Evolutionary conservation across 2,329 filamentous ascomycete genomes (phyloP).

Genomic region (Paramyrothecium sp.): DNA sequence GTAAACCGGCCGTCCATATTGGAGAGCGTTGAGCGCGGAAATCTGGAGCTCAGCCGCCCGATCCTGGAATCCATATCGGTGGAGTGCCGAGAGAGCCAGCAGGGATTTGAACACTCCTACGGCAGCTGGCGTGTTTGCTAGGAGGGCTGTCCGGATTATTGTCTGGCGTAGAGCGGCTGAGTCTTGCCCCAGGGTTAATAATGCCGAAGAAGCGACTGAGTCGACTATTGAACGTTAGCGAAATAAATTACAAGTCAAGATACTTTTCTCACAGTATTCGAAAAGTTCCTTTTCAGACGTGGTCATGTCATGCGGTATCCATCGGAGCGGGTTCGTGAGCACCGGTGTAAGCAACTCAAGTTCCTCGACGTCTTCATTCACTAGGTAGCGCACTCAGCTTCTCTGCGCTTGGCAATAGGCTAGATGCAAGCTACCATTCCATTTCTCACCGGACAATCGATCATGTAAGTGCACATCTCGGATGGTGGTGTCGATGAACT

Average conservation of each 20-base stretch:
- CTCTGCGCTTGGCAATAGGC: too few species aligned
- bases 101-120: not conserved
- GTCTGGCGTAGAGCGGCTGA: not conserved
- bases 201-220: not conserved
- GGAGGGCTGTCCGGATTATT: not conserved
- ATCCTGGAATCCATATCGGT: not conserved
- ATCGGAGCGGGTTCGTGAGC: not conserved
- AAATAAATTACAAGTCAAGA: not conserved
- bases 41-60: not conserved
- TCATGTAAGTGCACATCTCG: not conserved
- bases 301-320: not conserved
- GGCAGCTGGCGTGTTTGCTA: not conserved
- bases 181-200: not conserved
- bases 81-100: not conserved
- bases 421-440: not conserved
- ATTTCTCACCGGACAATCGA: not conserved
- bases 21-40: not conserved
- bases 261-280: not conserved
- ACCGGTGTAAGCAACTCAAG: not conserved
- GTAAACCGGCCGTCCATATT: not conserved
- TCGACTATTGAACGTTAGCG: not conserved
- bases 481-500: not conserved
- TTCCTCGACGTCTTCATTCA: not conserved
- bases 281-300: not conserved
- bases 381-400: not conserved